phyloP scores from a whole-genome alignment of 2,329 filamentous ascomycete genomes.

The Arthrobotrys pseudoclavata region DNA sequence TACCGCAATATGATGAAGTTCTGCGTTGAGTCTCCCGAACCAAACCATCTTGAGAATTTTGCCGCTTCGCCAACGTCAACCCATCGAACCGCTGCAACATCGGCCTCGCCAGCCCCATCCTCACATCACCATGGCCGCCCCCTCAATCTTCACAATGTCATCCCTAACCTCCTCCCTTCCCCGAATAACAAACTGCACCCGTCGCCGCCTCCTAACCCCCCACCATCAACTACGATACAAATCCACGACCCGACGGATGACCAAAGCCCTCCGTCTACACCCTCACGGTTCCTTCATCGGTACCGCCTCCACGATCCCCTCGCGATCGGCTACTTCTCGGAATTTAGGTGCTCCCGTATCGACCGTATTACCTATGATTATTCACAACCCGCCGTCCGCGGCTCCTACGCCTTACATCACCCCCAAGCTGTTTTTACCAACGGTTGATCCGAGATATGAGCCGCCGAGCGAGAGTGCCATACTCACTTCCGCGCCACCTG shows the following conservation, averaged over 20 bases:
- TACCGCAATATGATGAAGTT: background rate
- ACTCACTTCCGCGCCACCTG: conserved; percentile 62
- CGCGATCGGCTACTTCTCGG: conserved; percentile 61
- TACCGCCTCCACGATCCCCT: conserved; percentile 46
- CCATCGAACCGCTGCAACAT: background rate
- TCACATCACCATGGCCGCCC: conserved; percentile 33
- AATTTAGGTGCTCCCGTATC: conserved; percentile 62
- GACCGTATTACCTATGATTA: conserved; percentile 69
- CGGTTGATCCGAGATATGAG: conserved; percentile 70
- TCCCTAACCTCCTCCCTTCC: conserved; percentile 33
- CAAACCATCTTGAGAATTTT: conserved; percentile 46
- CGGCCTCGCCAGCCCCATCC: conserved; percentile 4
- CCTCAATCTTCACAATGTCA: conserved; percentile 34
- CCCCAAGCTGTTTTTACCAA: conserved; percentile 75
- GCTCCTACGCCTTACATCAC: conserved; percentile 76
- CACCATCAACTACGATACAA: conserved; percentile 66
- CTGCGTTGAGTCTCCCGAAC: conserved; percentile 24
- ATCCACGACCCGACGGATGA: conserved; percentile 70
- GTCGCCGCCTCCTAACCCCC: background rate
- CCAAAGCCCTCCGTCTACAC: conserved; percentile 70
- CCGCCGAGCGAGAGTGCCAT: conserved; percentile 39
- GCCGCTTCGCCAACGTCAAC: conserved; percentile 26
- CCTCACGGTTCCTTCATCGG: conserved; percentile 70
- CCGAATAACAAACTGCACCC: background rate
- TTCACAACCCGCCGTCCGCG: conserved; percentile 77